Evolutionary conservation across 2,329 filamentous ascomycete genomes (phyloP).

Genomic region (Onygena corvina): DNA sequence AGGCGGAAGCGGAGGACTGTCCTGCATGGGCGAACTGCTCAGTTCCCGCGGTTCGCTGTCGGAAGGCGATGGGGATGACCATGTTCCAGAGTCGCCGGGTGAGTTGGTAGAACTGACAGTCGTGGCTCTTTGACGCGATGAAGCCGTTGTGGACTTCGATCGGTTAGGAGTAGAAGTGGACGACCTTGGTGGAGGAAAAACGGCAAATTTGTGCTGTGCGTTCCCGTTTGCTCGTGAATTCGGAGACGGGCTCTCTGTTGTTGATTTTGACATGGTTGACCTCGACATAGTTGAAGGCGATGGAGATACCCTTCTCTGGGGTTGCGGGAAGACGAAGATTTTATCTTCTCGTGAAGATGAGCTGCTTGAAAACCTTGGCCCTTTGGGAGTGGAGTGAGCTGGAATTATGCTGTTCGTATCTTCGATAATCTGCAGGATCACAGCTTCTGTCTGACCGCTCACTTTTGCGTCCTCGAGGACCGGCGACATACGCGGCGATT

Average conservation of each 20-base stretch:
- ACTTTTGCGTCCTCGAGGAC: constrained; percentile 24
- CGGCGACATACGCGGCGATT: constrained; percentile 19
- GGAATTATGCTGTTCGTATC: constrained; percentile 24
- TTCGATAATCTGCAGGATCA: constrained; percentile 30
- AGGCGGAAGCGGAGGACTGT: constrained; percentile 5
- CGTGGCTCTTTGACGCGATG: neutral
- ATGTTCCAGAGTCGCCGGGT: constrained; percentile 1
- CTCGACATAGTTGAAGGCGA: neutral
- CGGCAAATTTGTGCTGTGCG: constrained; percentile 12
- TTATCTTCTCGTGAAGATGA: neutral
- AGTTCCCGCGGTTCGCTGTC: neutral
- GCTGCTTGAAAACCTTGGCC: neutral
- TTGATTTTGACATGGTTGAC: constrained; percentile 9
- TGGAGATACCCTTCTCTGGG: constrained; percentile 2
- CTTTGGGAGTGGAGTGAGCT: constrained; percentile 17
- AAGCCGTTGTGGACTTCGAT: constrained; percentile 7
- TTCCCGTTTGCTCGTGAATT: neutral
- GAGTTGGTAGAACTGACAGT: constrained; percentile 1
- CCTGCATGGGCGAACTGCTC: neutral
- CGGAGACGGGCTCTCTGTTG: constrained; percentile 12
- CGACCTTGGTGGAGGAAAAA: constrained; percentile 5
- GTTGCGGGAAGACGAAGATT: constrained; percentile 1
- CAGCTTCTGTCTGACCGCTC: constrained; percentile 24
- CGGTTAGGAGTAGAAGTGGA: constrained; percentile 9
- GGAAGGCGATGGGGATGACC: constrained; percentile 2